phyloP scores from a whole-genome alignment of 768 basidiomycete genomes.

The Lentinula sp. region DNA sequence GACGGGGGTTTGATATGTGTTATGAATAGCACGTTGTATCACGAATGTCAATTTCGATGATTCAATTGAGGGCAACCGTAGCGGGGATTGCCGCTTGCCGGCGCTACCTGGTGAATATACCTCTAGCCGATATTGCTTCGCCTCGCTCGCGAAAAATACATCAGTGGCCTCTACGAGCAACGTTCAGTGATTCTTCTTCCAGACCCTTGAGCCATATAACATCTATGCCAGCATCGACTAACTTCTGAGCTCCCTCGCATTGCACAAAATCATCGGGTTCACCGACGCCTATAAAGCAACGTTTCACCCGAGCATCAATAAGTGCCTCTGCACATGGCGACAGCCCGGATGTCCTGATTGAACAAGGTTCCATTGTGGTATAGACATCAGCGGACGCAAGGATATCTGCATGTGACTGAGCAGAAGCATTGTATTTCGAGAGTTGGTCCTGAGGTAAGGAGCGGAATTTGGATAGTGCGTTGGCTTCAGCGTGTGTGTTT shows the following conservation, averaged over 20 bases:
- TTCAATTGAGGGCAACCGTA: too few species aligned
- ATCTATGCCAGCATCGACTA: conserved; percentile 66
- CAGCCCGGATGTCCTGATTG: conserved; percentile 80
- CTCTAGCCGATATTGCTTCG: neutral
- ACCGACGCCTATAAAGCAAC: conserved; percentile 83
- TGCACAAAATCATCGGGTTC: conserved; percentile 94
- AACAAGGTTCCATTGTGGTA: conserved; percentile 97
- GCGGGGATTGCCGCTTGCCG: too few species aligned
- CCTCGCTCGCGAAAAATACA: neutral
- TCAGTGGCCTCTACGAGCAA: conserved; percentile 60
- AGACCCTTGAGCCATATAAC: conserved; percentile 72
- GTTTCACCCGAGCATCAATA: conserved; percentile 58
- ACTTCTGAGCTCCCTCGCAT: conserved; percentile 78
- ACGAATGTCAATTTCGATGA: too few species aligned
- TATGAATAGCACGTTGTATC: too few species aligned
- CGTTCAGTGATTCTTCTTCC: conserved; percentile 73
- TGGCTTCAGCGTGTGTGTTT: conserved; percentile 97
- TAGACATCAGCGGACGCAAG: conserved; percentile 69
- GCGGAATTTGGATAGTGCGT: conserved; percentile 73
- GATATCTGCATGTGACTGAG: conserved; percentile 36
- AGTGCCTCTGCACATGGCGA: conserved; percentile 83
- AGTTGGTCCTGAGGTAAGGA: conserved; percentile 39
- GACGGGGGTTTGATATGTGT: too few species aligned
- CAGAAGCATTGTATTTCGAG: neutral
- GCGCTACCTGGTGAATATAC: too few species aligned